Conservation (phyloP, 2,329 filamentous ascomycete genomes). For the Colletotrichum scovillei region DNA sequence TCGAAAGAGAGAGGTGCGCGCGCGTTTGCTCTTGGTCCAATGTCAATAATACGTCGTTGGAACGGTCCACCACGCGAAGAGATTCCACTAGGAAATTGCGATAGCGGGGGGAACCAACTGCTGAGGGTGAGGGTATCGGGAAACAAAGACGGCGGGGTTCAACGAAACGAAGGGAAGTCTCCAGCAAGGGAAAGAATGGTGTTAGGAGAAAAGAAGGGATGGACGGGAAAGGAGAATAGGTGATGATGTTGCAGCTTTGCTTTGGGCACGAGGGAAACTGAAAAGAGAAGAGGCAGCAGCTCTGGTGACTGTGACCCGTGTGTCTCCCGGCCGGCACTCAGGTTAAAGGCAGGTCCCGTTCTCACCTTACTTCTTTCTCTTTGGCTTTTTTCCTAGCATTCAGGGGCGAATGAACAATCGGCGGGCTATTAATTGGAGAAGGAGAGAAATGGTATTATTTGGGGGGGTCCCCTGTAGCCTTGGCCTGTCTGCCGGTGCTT, state of each 20-base stretch:
- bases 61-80: conserved; percentile 11
- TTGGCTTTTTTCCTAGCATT: conserved; percentile 3
- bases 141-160: conserved; percentile 3
- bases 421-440: conserved; percentile 34
- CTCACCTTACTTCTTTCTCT: conserved; percentile 4
- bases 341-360: conserved; percentile 14
- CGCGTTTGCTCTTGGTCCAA: conserved; percentile 29
- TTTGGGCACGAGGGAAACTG: neutral
- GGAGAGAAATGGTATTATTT: conserved; percentile 33
- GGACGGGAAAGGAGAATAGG: neutral
- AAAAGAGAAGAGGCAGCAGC: neutral
- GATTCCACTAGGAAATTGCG: conserved; percentile 21
- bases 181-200: conserved; percentile 25
- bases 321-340: neutral
- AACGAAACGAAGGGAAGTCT: conserved; percentile 24
- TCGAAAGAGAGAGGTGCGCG: conserved; percentile 5
- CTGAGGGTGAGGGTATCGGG: conserved; percentile 22
- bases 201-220: conserved; percentile 5
- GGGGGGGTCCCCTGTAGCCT: conserved; percentile 28
- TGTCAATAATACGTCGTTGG: conserved; percentile 28
- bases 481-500: conserved; percentile 24
- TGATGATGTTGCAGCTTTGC: conserved; percentile 10
- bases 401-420: conserved; percentile 33
- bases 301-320: neutral
- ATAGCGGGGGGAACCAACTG: neutral